phyloP scores from a whole-genome alignment of 345 rosid genomes.

The Arabis alpina region DNA sequence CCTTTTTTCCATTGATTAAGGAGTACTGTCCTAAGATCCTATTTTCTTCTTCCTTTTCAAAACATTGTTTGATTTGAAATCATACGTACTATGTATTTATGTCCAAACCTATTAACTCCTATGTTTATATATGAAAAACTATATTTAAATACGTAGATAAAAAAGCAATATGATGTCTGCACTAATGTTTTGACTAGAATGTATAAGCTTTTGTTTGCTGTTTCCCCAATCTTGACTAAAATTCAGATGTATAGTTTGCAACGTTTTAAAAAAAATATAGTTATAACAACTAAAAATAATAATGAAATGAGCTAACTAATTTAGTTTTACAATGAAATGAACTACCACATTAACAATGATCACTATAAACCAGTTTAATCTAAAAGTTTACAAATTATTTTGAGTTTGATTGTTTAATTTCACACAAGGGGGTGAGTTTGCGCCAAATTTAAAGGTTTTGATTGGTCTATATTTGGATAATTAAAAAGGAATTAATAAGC shows the following conservation, averaged over 20 bases:
- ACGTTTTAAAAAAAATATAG: too few relatives aligned
- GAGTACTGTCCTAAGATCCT: slow-evolving; percentile 24
- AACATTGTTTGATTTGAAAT: slow-evolving; percentile 7
- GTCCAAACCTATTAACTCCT: slow-evolving; percentile 4
- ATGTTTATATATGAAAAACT: background rate
- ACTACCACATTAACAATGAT: too few relatives aligned
- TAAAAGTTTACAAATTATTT: background rate
- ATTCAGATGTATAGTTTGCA: too few relatives aligned
- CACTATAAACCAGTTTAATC: too few relatives aligned
- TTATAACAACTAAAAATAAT: too few relatives aligned
- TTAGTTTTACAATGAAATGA: too few relatives aligned
- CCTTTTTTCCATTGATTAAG: slow-evolving; percentile 15
- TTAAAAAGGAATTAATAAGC: background rate
- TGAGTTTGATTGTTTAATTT: background rate
- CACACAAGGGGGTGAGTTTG: background rate
- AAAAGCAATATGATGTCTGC: too few relatives aligned
- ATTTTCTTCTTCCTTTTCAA: background rate
- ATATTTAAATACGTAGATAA: too few relatives aligned
- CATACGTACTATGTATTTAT: slow-evolving; percentile 6
- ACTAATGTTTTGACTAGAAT: too few relatives aligned
- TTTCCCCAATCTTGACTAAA: too few relatives aligned
- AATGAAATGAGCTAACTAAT: too few relatives aligned
- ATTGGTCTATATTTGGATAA: background rate
- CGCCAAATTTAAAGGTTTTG: slow-evolving; percentile 1
- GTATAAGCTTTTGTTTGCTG: too few relatives aligned